These are phyloP conservation scores for Leccinum obscurum DNA, from an alignment of 768 basidiomycete genomes.

Conservation along the genomic window DNA sequence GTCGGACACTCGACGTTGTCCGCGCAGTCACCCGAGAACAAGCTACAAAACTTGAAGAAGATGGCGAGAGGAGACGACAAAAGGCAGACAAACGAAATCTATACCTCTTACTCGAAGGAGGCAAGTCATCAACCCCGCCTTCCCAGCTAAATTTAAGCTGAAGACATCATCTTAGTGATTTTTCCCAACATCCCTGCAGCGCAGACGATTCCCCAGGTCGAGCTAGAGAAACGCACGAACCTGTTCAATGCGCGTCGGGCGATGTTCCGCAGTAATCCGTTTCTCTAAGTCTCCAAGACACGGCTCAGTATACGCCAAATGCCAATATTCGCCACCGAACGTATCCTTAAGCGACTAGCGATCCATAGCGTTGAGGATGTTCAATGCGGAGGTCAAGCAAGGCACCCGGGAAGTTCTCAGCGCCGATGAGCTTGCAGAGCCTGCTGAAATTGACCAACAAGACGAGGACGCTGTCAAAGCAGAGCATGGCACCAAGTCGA, in stretches of 20 bases:
- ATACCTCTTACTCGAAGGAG: conserved; percentile 95
- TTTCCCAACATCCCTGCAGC: conserved; percentile 86
- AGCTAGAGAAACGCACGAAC: conserved; percentile 80
- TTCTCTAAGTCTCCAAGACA: conserved; percentile 91
- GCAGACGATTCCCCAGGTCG: conserved; percentile 61
- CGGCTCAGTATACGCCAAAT: conserved; percentile 93
- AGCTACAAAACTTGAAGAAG: conserved; percentile 86
- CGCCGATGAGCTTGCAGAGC: conserved; percentile 68
- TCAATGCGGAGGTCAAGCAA: conserved; percentile 74
- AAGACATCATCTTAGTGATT: conserved; percentile 60
- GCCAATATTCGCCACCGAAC: conserved; percentile 87
- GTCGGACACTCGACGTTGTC: conserved; percentile 90
- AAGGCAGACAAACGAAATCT: conserved; percentile 95
- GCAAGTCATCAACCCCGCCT: conserved; percentile 39
- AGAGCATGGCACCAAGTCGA: conserved; percentile 25
- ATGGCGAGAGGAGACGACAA: conserved; percentile 78
- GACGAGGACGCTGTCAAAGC: conserved; percentile 31
- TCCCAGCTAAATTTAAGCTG: background rate
- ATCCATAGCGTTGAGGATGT: conserved; percentile 74
- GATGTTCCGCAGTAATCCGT: conserved; percentile 88
- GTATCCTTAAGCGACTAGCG: conserved; percentile 84
- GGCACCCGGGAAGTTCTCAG: conserved; percentile 60
- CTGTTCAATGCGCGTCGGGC: conserved; percentile 85
- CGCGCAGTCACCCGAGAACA: conserved; percentile 89
- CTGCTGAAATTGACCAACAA: conserved; percentile 29